Conservation (phyloP, 1,284 basidiomycete genomes). For the Cryptococcus sp. region DNA sequence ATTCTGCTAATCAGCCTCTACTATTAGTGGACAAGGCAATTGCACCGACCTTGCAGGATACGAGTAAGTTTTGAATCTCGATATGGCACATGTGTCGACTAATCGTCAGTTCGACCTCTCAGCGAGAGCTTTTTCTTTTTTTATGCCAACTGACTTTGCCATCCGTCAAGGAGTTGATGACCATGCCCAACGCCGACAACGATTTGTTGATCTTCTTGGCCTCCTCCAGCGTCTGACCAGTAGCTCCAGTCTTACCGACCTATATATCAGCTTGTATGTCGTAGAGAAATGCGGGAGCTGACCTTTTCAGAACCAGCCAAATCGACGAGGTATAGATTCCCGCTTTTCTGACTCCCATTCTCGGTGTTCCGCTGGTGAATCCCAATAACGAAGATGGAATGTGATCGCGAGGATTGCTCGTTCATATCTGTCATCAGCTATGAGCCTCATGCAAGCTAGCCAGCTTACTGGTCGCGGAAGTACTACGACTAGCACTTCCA, state of each 20-base stretch:
- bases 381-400: conserved; percentile 97
- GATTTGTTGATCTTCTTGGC: conserved; percentile 99
- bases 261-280: conserved; percentile 4
- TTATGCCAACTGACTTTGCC: conserved; percentile 62
- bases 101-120: conserved; percentile 3
- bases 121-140: background rate
- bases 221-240: conserved; percentile 97
- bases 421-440: conserved; percentile 80
- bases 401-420: conserved; percentile 96
- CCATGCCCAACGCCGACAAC: conserved; percentile 96
- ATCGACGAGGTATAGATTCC: conserved; percentile 97
- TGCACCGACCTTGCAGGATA: conserved; percentile 70
- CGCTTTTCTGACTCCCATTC: conserved; percentile 90
- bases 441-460: background rate
- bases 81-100: conserved; percentile 97
- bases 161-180: conserved; percentile 98
- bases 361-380: conserved; percentile 97
- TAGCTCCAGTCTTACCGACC: conserved; percentile 93
- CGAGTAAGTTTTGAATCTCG: conserved; percentile 99
- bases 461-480: conserved; percentile 85
- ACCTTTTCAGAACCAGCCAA: conserved; percentile 99
- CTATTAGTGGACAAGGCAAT: background rate
- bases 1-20: conserved; percentile 56
- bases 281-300: too few species aligned
- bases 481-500: conserved; percentile 83